Conservation (phyloP, 768 basidiomycete species). For the Suillus subaureus region DNA sequence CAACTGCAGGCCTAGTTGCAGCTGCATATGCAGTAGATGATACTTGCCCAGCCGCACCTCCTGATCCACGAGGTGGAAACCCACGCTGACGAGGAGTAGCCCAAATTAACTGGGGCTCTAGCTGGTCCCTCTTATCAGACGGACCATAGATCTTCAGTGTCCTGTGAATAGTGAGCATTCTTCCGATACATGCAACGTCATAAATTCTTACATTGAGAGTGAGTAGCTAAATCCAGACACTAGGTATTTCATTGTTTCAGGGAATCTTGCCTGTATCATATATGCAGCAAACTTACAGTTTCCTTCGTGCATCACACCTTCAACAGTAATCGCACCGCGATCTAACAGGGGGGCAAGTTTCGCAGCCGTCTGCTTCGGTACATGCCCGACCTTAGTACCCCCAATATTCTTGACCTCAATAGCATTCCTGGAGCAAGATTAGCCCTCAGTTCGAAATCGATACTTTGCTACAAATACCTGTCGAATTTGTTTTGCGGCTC, state of each 20-base stretch:
- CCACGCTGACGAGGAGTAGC: slow-evolving; percentile 72
- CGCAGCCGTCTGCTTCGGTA: slow-evolving; percentile 59
- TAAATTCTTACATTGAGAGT: slow-evolving; percentile 57
- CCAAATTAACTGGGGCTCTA: slow-evolving; percentile 74
- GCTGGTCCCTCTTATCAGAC: slow-evolving; percentile 53
- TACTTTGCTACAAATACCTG: slow-evolving; percentile 39
- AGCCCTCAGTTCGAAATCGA: not conserved
- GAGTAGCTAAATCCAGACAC: slow-evolving; percentile 53
- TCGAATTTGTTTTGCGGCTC: slow-evolving; percentile 74
- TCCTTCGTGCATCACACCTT: slow-evolving; percentile 68
- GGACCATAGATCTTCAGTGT: slow-evolving; percentile 73
- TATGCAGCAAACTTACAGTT: slow-evolving; percentile 48
- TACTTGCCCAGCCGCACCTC: slow-evolving; percentile 19
- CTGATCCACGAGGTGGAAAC: slow-evolving; percentile 36
- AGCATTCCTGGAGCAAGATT: slow-evolving; percentile 54
- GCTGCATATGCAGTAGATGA: slow-evolving; percentile 19
- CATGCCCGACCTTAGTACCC: slow-evolving; percentile 76
- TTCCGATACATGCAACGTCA: not conserved
- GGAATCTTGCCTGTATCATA: not conserved
- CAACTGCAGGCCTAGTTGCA: slow-evolving; percentile 15
- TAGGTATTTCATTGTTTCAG: slow-evolving; percentile 21
- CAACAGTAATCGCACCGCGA: slow-evolving; percentile 58
- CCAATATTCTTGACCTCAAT: slow-evolving; percentile 83
- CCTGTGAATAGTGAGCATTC: slow-evolving; percentile 36
- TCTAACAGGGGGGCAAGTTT: slow-evolving; percentile 77